phyloP scores from a whole-genome alignment of 495 filamentous ascomycete genomes.

The Neurospora hispaniola region DNA sequence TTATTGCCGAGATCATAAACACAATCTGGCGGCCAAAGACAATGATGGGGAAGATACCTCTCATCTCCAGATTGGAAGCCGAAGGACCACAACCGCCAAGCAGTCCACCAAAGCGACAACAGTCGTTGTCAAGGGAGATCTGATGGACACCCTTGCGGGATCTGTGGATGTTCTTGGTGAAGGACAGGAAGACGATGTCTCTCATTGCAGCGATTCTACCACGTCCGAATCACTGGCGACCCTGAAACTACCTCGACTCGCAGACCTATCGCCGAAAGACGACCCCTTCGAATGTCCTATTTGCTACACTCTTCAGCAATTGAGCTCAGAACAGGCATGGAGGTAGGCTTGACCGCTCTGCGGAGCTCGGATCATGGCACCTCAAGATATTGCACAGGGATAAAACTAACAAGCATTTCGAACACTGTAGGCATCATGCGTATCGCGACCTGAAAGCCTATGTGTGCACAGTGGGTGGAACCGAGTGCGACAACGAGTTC shows the following conservation, averaged over 20 bases:
- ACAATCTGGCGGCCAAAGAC: conserved; percentile 1
- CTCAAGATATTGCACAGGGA: not conserved
- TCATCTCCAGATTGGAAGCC: no score
- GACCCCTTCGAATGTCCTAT: conserved; percentile 24
- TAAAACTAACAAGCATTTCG: not conserved
- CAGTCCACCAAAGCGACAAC: conserved; percentile 11
- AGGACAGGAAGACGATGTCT: conserved; percentile 3
- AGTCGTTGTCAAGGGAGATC: not conserved
- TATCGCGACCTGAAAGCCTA: conserved; percentile 26
- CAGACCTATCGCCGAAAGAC: not conserved
- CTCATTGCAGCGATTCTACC: conserved; percentile 2
- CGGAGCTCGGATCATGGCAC: not conserved
- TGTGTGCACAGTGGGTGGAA: conserved; percentile 19
- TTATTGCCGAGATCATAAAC: conserved; percentile 21
- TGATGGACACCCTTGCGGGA: not conserved
- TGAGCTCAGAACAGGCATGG: conserved; percentile 11
- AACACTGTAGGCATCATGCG: conserved; percentile 13
- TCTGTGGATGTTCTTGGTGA: not conserved
- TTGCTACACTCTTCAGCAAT: conserved; percentile 19
- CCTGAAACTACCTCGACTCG: conserved; percentile 3
- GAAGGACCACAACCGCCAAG: not conserved
- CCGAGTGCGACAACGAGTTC: conserved; percentile 13
- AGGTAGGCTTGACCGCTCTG: not conserved
- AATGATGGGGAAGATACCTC: no score
- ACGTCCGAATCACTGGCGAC: not conserved